These are phyloP conservation scores for Umbellularia californica DNA, from an alignment of 164 flowering plant species.

Conservation along the genomic window DNA sequence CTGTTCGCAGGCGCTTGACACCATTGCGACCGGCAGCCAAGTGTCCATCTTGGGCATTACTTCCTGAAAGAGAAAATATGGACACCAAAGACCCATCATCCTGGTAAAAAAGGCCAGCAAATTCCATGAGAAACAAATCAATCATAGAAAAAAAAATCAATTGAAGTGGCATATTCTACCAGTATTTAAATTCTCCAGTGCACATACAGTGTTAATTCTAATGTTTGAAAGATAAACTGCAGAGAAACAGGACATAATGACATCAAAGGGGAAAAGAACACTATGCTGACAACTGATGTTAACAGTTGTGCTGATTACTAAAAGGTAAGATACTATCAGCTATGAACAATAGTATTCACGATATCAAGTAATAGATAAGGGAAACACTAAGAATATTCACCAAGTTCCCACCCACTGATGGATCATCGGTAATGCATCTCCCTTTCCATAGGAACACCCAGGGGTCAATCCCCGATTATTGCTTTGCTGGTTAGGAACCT, in stretches of 20 bases:
- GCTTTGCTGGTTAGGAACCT: too few relatives aligned
- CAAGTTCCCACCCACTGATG: too few relatives aligned
- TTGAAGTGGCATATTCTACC: not conserved
- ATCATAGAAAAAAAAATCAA: not conserved
- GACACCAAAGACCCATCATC: slow-evolving; percentile 94
- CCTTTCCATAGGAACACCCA: too few relatives aligned
- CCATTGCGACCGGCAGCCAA: slow-evolving; percentile 98
- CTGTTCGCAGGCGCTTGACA: slow-evolving; percentile 98
- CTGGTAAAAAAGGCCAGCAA: slow-evolving; percentile 35
- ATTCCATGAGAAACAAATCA: not conserved
- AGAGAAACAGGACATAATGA: too few relatives aligned
- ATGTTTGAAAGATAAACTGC: not conserved
- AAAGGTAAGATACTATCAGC: too few relatives aligned
- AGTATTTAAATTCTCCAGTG: not conserved
- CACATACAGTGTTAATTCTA: not conserved
- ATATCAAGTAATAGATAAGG: too few relatives aligned
- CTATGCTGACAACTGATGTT: too few relatives aligned
- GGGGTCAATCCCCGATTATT: too few relatives aligned
- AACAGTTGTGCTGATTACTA: too few relatives aligned
- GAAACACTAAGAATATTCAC: too few relatives aligned
- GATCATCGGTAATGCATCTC: too few relatives aligned
- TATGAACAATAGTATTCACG: too few relatives aligned
- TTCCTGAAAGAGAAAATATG: slow-evolving; percentile 83
- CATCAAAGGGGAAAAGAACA: not conserved
- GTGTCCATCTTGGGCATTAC: slow-evolving; percentile 88